These are phyloP conservation scores for Chlamydomonas sphaeroides DNA, from an alignment of 139 green algal genomes.

Conservation along the genomic window DNA sequence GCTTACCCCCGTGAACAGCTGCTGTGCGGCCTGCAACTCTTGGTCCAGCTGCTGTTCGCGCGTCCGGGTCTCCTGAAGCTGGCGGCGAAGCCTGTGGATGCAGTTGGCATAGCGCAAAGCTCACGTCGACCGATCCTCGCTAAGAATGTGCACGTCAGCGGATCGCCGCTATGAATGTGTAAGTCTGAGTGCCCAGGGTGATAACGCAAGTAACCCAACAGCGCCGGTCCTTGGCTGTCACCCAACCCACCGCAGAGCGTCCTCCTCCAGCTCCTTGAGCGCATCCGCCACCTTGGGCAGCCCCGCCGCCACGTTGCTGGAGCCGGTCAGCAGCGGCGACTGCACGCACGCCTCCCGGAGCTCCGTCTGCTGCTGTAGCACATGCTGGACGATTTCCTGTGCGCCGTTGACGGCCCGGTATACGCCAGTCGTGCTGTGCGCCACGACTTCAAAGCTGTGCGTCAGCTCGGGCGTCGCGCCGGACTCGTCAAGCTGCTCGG, in stretches of 20 bases:
- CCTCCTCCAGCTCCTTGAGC: conserved; percentile 1
- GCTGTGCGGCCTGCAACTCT: conserved; percentile 16
- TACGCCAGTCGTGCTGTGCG: background rate
- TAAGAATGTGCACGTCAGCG: no score
- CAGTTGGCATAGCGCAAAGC: background rate
- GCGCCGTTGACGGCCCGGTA: background rate
- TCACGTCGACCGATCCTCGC: background rate
- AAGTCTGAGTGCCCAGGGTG: no score
- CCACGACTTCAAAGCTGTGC: conserved; percentile 17
- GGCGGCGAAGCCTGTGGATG: background rate
- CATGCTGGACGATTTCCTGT: background rate
- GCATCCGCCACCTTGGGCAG: background rate
- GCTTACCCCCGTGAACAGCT: conserved; percentile 17
- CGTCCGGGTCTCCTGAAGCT: background rate
- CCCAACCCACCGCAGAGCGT: background rate
- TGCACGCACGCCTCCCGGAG: conserved; percentile 1
- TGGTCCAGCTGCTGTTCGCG: conserved; percentile 10
- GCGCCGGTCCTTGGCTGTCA: no score
- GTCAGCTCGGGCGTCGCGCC: background rate
- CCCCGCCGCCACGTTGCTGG: background rate
- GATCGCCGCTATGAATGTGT: no score
- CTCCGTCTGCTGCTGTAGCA: background rate
- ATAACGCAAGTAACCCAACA: background rate
- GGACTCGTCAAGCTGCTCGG: background rate
- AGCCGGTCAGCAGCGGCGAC: background rate